These are phyloP conservation scores for Bothriochloa decipiens DNA, from an alignment of 176 grass and related monocot genomes.

Conservation along the genomic window DNA sequence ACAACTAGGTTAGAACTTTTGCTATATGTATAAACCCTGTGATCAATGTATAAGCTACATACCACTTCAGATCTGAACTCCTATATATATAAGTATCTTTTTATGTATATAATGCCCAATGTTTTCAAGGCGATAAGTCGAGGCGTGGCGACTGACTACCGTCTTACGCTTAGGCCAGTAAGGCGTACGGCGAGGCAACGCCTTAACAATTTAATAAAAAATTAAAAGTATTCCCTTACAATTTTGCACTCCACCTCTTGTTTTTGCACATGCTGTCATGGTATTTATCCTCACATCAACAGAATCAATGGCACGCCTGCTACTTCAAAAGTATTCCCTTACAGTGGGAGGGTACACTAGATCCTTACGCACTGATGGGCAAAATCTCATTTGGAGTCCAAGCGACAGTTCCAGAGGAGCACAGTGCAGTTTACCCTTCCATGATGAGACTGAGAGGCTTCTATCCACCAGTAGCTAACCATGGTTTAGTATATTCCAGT, in stretches of 20 bases:
- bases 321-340: background rate
- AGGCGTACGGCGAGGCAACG: no score
- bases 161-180: no score
- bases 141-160: no score
- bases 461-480: conserved; percentile 36
- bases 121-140: no score
- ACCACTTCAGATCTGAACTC: no score
- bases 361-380: conserved; percentile 33
- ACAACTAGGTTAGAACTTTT: no score
- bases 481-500: conserved; percentile 18
- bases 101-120: no score
- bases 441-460: conserved; percentile 17
- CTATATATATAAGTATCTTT: no score
- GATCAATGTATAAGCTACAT: no score
- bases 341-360: conserved; percentile 17
- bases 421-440: conserved; percentile 27
- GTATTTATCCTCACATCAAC: conserved; percentile 42
- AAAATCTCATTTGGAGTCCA: conserved; percentile 46
- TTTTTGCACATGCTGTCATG: conserved; percentile 45
- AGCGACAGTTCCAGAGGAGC: conserved; percentile 35
- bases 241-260: conserved; percentile 38
- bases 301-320: conserved; percentile 34
- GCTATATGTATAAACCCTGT: no score
- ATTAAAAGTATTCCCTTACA: no score
- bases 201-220: no score